Percentiles rank a stretch among this genome's conserved stretches.
Conservation (phyloP, 2,329 filamentous ascomycete genomes). For the Fusarium cyanostomum region DNA sequence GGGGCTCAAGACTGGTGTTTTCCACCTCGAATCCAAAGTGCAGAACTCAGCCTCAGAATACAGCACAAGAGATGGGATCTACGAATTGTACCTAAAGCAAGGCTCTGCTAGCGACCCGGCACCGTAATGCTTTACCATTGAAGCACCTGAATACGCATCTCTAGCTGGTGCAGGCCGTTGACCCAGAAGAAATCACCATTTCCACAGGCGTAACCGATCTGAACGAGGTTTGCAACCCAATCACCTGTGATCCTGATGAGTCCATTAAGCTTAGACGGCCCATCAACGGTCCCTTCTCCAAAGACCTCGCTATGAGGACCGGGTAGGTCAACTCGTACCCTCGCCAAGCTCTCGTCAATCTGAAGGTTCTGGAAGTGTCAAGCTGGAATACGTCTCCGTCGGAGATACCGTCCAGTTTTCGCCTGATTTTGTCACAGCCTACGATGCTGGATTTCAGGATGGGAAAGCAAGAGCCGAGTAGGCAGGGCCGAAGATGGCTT, state of each 20-base stretch:
- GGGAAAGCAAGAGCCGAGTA: neutral
- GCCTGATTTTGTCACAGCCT: neutral
- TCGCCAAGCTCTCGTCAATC: neutral
- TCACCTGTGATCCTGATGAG: neutral
- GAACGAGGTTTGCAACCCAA: neutral
- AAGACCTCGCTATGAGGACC: neutral
- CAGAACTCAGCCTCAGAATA: constrained; percentile 18
- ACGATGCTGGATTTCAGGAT: neutral
- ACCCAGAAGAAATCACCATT: neutral
- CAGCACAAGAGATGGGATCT: neutral
- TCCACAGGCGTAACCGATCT: neutral
- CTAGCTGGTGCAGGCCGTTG: neutral
- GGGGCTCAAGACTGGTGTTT: constrained; percentile 17
- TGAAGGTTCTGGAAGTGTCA: neutral
- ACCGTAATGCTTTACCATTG: constrained; percentile 17
- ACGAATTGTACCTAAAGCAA: neutral
- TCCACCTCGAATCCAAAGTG: constrained; percentile 28
- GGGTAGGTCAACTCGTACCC: neutral
- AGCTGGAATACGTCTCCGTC: neutral
- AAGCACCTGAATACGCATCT: neutral
- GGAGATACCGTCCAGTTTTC: neutral
- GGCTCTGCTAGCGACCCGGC: neutral
- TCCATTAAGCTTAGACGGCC: neutral
- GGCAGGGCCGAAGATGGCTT: too few relatives aligned
- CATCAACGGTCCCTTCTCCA: neutral